A percentile compares a stretch with the other conserved stretches of the same genome.
These are phyloP conservation scores for Venturia effusa DNA, from an alignment of 2,329 filamentous ascomycete genomes.

Conservation along the genomic window DNA sequence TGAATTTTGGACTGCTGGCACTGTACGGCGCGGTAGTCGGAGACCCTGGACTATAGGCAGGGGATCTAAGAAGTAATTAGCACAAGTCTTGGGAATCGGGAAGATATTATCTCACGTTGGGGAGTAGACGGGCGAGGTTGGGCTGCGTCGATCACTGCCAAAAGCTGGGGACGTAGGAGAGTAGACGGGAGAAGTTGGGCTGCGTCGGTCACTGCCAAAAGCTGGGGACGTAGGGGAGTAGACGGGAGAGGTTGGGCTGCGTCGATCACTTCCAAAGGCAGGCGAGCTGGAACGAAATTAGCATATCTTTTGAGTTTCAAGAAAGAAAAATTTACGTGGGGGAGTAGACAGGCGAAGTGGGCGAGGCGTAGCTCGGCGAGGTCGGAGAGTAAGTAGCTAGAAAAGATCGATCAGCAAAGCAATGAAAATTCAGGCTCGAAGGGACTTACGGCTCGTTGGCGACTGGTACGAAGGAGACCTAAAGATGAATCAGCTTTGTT, in stretches of 20 bases:
- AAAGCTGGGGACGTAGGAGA: constrained; percentile 28
- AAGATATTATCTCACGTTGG: constrained; percentile 37
- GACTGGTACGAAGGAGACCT: too few species aligned
- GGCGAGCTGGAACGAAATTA: constrained; percentile 10
- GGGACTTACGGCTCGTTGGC: neutral
- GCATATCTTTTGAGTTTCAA: neutral
- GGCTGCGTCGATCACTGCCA: constrained; percentile 33
- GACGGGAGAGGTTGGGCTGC: constrained; percentile 54
- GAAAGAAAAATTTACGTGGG: neutral
- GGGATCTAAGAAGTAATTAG: constrained; percentile 37
- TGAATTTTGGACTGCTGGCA: neutral
- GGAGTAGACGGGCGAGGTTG: constrained; percentile 51
- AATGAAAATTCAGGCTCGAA: neutral
- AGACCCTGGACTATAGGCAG: constrained; percentile 10
- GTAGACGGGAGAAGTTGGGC: constrained; percentile 53
- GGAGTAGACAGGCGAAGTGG: neutral
- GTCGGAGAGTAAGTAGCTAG: neutral
- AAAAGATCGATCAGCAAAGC: neutral
- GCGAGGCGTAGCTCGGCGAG: constrained; percentile 54
- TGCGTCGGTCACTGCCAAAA: constrained; percentile 25
- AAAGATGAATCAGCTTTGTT: too few species aligned
- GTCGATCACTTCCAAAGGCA: constrained; percentile 13
- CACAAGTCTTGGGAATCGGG: constrained; percentile 38
- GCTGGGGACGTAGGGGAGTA: constrained; percentile 33
- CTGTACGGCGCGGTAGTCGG: neutral